A percentile compares a stretch with the other conserved stretches of the same genome.
phyloP scores from a whole-genome alignment of 345 rosid species.

The Gossypium arboreum region DNA sequence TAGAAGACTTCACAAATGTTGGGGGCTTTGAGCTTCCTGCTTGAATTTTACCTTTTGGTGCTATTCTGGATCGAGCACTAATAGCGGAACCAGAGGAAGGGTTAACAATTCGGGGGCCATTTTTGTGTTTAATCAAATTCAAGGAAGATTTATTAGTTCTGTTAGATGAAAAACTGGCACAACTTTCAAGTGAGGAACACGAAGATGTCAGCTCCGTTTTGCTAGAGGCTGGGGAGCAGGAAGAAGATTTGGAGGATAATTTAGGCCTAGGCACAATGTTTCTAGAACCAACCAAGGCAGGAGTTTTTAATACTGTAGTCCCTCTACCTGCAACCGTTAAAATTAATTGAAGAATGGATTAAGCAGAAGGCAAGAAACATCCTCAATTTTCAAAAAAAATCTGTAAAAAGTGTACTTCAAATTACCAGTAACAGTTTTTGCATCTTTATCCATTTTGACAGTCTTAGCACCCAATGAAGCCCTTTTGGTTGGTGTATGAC shows the following conservation, averaged over 20 bases:
- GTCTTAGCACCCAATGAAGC: conserved; percentile 47
- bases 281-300: conserved; percentile 31
- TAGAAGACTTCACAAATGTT: conserved; percentile 39
- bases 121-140: conserved; percentile 34
- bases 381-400: neutral
- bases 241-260: conserved; percentile 38
- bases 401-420: neutral
- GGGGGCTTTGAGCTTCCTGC: conserved; percentile 35
- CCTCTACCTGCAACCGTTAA: conserved; percentile 45
- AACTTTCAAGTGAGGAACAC: conserved; percentile 64
- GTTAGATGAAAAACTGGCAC: conserved; percentile 50
- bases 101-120: conserved; percentile 29
- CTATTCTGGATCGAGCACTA: conserved; percentile 23
- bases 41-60: conserved; percentile 36
- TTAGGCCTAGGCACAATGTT: conserved; percentile 42
- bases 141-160: conserved; percentile 34
- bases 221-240: conserved; percentile 38
- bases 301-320: conserved; percentile 30
- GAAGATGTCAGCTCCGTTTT: conserved; percentile 55
- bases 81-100: conserved; percentile 33
- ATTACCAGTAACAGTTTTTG: conserved; percentile 37
- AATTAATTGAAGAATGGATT: conserved; percentile 5
- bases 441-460: conserved; percentile 48
- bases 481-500: conserved; percentile 44
- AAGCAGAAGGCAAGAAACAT: conserved; percentile 9